Percentiles rank a stretch among this genome's conserved stretches.
These are phyloP conservation scores for Chrysoporthe austroafricana DNA, from an alignment of 2,329 filamentous ascomycete species.

Conservation along the genomic window DNA sequence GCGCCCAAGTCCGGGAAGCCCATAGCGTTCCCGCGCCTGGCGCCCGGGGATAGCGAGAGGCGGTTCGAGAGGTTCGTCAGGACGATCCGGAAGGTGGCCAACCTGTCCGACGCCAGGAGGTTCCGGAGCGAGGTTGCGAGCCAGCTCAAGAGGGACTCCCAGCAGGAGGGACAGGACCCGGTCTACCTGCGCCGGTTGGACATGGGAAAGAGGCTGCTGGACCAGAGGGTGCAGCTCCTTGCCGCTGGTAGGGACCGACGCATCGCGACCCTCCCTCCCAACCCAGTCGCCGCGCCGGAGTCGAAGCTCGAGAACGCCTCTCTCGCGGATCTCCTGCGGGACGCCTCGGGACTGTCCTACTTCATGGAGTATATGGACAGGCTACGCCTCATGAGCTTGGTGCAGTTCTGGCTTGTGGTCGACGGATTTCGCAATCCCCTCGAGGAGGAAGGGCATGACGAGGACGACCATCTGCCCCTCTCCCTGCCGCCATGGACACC, in stretches of 20 bases:
- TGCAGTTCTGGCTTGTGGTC: constrained; percentile 98
- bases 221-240: constrained; percentile 85
- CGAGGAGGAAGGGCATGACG: constrained; percentile 78
- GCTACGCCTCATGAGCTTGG: constrained; percentile 80
- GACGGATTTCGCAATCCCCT: constrained; percentile 94
- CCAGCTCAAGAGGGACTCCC: constrained; percentile 83
- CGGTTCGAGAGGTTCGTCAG: constrained; percentile 95
- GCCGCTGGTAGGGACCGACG: constrained; percentile 66
- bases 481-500: constrained; percentile 74
- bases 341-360: constrained; percentile 89
- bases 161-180: constrained; percentile 77
- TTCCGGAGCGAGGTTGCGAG: constrained; percentile 92
- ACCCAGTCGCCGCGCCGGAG: constrained; percentile 40
- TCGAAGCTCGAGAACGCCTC: constrained; percentile 75
- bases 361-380: constrained; percentile 99
- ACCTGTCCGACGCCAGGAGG: constrained; percentile 87
- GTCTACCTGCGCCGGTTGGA: constrained; percentile 88
- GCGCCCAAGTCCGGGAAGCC: constrained; percentile 67
- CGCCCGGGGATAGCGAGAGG: constrained; percentile 81
- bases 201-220: constrained; percentile 86
- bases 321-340: constrained; percentile 83
- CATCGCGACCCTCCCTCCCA: constrained; percentile 34
- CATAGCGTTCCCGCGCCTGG: constrained; percentile 77
- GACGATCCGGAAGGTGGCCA: constrained; percentile 84
- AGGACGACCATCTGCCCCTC: constrained; percentile 66